Evolutionary conservation across 83 land plant species (phyloP).

Genomic region (Picea abies): DNA sequence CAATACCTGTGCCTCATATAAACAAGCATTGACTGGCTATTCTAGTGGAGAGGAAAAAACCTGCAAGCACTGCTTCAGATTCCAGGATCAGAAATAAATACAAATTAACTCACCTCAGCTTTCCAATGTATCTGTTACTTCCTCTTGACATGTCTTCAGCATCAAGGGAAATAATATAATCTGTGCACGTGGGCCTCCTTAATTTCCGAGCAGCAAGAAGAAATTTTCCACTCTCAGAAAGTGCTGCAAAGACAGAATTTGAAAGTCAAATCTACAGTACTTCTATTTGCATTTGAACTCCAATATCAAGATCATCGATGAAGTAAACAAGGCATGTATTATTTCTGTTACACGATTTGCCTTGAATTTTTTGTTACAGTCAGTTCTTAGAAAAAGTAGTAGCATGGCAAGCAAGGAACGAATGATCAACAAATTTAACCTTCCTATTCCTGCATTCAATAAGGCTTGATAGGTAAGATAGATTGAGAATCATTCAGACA

Average conservation of each 20-base stretch:
- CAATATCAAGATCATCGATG: neutral
- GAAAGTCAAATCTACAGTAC: neutral
- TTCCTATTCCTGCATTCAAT: neutral
- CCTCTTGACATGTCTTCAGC: constrained; percentile 68
- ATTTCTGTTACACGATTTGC: neutral
- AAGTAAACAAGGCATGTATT: neutral
- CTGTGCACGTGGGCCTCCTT: constrained; percentile 64
- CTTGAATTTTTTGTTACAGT: neutral
- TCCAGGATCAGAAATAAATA: neutral
- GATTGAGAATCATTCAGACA: neutral
- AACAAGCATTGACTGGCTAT: neutral
- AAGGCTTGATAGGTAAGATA: neutral
- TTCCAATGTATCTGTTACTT: constrained; percentile 66
- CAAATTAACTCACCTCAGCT: constrained; percentile 53
- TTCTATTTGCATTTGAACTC: neutral
- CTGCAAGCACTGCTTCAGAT: neutral
- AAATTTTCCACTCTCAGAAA: constrained; percentile 67
- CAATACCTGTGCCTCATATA: neutral
- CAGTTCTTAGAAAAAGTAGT: neutral
- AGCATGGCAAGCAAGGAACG: too few species aligned
- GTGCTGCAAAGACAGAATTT: constrained; percentile 5
- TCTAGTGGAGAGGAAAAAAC: neutral
- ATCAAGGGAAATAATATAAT: constrained; percentile 65
- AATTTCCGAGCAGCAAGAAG: constrained; percentile 78
- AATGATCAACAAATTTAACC: neutral